Percentiles rank a stretch among this genome's conserved stretches.
phyloP scores from a whole-genome alignment of 495 filamentous ascomycete species.

The Penicillium robsamsonii region DNA sequence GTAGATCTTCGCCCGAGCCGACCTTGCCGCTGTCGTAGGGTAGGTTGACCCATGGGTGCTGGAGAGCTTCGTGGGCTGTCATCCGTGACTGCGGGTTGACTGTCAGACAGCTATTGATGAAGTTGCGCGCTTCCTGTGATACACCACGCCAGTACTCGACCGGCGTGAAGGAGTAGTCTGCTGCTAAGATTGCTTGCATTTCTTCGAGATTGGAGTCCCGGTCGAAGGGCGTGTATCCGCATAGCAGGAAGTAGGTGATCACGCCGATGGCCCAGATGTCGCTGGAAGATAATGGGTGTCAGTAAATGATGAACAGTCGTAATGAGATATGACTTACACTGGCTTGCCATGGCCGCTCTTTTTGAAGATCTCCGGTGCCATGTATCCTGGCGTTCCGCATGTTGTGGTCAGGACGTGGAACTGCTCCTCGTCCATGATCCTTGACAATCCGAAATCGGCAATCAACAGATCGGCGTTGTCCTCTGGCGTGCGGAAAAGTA shows the following conservation, averaged over 20 bases:
- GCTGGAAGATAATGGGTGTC: constrained; percentile 31
- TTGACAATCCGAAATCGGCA: constrained; percentile 88
- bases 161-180: constrained; percentile 95
- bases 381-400: constrained; percentile 96
- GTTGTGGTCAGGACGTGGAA: constrained; percentile 98
- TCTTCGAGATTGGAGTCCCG: constrained; percentile 96
- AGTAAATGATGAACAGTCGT: background rate
- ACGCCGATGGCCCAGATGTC: constrained; percentile 81
- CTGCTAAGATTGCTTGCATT: constrained; percentile 97
- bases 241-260: constrained; percentile 94
- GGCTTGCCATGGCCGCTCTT: constrained; percentile 77
- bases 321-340: constrained; percentile 52
- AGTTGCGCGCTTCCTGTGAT: constrained; percentile 79
- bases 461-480: constrained; percentile 74
- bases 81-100: constrained; percentile 82
- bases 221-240: constrained; percentile 98
- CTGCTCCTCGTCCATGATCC: constrained; percentile 99
- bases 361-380: constrained; percentile 81
- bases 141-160: constrained; percentile 95
- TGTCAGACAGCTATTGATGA: constrained; percentile 85
- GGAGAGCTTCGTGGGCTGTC: constrained; percentile 91
- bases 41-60: constrained; percentile 80
- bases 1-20: constrained; percentile 65
- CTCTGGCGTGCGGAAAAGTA: constrained; percentile 55
- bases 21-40: constrained; percentile 35